These are phyloP conservation scores for Kodamaea fungicola DNA, from an alignment of 1,139 yeast species.

Conservation along the genomic window DNA sequence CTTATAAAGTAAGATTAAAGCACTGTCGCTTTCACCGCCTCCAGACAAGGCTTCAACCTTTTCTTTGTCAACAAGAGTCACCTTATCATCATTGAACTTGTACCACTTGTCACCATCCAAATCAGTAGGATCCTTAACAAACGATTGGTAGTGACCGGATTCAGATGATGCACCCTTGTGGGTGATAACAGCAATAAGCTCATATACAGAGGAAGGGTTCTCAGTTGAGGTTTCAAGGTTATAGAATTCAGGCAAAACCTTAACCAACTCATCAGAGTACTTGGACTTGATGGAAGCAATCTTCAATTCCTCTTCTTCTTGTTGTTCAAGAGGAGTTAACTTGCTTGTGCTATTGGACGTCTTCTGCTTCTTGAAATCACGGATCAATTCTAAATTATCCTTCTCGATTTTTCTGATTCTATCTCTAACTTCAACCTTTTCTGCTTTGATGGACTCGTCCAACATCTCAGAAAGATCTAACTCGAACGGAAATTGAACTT, in stretches of 20 bases:
- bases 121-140: slow-evolving; percentile 68
- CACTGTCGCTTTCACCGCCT: slow-evolving; percentile 97
- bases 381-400: slow-evolving; percentile 65
- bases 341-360: slow-evolving; percentile 26
- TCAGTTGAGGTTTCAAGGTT: slow-evolving; percentile 50
- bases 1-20: slow-evolving; percentile 80
- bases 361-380: slow-evolving; percentile 74
- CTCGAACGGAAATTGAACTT: slow-evolving; percentile 92
- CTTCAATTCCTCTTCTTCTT: slow-evolving; percentile 48
- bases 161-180: slow-evolving; percentile 97
- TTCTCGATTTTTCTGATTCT: slow-evolving; percentile 74
- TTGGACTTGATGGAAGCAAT: slow-evolving; percentile 42
- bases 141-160: slow-evolving; percentile 95
- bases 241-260: slow-evolving; percentile 34
- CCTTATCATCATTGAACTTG: slow-evolving; percentile 92
- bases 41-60: slow-evolving; percentile 86
- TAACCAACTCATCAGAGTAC: slow-evolving; percentile 40
- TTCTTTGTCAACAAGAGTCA: slow-evolving; percentile 70
- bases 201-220: slow-evolving; percentile 86
- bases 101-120: slow-evolving; percentile 77
- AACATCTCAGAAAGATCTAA: slow-evolving; percentile 84
- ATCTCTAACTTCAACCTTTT: slow-evolving; percentile 72
- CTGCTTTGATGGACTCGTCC: slow-evolving; percentile 66
- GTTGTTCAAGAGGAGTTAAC: slow-evolving; percentile 38
- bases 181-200: slow-evolving; percentile 77